These are phyloP conservation scores for Cenchrus fungigraminus DNA, from an alignment of 176 grass and related monocot genomes.

Conservation along the genomic window DNA sequence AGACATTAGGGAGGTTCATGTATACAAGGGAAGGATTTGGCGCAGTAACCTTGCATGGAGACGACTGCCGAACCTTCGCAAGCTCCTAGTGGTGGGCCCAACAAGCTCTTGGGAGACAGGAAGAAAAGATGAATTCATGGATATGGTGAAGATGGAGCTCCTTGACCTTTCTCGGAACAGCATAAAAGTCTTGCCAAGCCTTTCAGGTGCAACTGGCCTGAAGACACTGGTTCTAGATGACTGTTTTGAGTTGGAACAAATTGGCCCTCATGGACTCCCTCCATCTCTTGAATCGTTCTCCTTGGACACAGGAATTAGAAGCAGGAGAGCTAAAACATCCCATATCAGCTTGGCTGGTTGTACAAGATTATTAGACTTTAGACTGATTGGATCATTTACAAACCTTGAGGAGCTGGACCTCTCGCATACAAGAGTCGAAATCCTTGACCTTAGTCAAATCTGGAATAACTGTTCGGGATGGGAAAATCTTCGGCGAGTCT, in stretches of 20 bases:
- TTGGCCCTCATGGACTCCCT: background rate
- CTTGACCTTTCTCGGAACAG: background rate
- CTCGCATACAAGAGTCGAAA: background rate
- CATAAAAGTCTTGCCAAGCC: background rate
- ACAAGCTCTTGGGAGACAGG: background rate
- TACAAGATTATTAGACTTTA: background rate
- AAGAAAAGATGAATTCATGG: background rate
- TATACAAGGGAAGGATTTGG: slow-evolving; percentile 18
- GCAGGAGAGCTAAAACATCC: background rate
- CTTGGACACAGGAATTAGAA: background rate
- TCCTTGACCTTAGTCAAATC: background rate
- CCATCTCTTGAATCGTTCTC: slow-evolving; percentile 5
- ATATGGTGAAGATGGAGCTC: background rate
- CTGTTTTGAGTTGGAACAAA: background rate
- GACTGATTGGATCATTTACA: background rate
- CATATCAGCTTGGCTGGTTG: background rate
- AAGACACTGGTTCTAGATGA: slow-evolving; percentile 19
- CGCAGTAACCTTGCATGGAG: background rate
- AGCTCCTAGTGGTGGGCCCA: background rate
- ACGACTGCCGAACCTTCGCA: background rate
- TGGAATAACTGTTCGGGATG: no score
- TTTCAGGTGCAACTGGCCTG: background rate
- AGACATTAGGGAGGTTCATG: slow-evolving; percentile 30
- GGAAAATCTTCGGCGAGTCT: background rate
- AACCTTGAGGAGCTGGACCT: slow-evolving; percentile 21